A percentile compares a stretch with the other conserved stretches of the same genome.
These are phyloP conservation scores for Phalaenopsis aphrodite DNA, from an alignment of 106 monocot genomes.

Conservation along the genomic window DNA sequence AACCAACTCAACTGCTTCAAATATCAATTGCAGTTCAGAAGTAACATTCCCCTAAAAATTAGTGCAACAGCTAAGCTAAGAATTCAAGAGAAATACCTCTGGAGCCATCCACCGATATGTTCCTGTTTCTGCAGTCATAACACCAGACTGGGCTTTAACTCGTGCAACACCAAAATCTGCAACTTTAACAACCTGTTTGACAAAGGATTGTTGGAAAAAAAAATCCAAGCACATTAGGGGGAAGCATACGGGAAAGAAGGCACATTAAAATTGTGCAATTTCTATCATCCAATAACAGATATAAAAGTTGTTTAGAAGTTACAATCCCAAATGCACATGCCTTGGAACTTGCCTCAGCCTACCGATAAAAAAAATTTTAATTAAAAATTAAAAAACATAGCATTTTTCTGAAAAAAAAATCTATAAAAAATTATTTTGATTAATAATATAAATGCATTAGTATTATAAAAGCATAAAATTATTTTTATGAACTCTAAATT, in stretches of 20 bases:
- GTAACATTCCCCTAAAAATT: neutral
- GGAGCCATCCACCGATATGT: conserved; percentile 99
- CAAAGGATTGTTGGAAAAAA: neutral
- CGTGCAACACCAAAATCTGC: conserved; percentile 95
- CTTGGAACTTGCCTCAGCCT: neutral
- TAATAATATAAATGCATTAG: neutral
- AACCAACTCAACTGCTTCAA: neutral
- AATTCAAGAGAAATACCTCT: conserved; percentile 46
- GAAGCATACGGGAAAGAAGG: neutral
- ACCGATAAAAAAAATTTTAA: neutral
- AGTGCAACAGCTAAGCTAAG: neutral
- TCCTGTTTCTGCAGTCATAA: conserved; percentile 99
- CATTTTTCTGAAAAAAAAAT: neutral
- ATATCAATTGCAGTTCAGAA: neutral
- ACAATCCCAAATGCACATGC: neutral
- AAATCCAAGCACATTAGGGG: neutral
- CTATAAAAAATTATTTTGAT: neutral
- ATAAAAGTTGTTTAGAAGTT: neutral
- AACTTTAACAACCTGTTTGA: conserved; percentile 77
- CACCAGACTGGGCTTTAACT: conserved; percentile 78
- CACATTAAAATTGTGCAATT: neutral
- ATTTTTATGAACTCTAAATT: neutral
- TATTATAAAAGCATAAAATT: neutral
- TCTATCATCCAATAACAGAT: neutral
- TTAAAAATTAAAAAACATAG: neutral